These are phyloP conservation scores for Solanum sejunctum DNA, from an alignment of 257 asterid species.

Conservation along the genomic window DNA sequence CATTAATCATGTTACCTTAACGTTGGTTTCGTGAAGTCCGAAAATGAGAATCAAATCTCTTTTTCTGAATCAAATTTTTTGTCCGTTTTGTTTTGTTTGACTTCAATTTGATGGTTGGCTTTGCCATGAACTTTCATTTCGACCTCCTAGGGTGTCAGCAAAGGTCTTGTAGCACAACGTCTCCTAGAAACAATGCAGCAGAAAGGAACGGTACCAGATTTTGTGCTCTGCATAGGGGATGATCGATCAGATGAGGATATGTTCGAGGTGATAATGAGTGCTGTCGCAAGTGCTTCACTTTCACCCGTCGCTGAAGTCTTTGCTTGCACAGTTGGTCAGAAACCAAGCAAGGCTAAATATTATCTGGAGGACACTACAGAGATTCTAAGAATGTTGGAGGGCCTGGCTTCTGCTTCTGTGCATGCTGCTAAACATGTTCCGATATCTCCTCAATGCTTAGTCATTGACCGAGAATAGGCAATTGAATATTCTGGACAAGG, in stretches of 20 bases:
- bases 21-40: background rate
- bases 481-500: background rate
- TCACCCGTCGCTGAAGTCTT: constrained; percentile 75
- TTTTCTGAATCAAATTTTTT: background rate
- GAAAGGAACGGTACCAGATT: constrained; percentile 53
- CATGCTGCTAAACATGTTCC: constrained; percentile 22
- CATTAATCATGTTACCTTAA: background rate
- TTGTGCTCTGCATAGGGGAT: constrained; percentile 76
- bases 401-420: constrained; percentile 61
- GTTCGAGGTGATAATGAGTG: constrained; percentile 75
- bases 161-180: constrained; percentile 57
- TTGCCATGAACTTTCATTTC: background rate
- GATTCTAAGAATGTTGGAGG: constrained; percentile 72
- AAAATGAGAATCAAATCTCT: background rate
- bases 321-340: constrained; percentile 79
- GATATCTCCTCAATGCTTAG: constrained; percentile 10
- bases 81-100: background rate
- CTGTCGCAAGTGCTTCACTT: constrained; percentile 40
- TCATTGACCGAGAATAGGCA: constrained; percentile 19
- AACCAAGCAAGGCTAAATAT: constrained; percentile 72
- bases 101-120: background rate
- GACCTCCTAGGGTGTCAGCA: constrained; percentile 54
- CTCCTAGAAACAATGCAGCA: constrained; percentile 43
- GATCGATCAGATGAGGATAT: constrained; percentile 82
- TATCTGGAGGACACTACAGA: constrained; percentile 59